These are phyloP conservation scores for Osmanthus fragrans DNA, from an alignment of 257 asterid species.

Conservation along the genomic window DNA sequence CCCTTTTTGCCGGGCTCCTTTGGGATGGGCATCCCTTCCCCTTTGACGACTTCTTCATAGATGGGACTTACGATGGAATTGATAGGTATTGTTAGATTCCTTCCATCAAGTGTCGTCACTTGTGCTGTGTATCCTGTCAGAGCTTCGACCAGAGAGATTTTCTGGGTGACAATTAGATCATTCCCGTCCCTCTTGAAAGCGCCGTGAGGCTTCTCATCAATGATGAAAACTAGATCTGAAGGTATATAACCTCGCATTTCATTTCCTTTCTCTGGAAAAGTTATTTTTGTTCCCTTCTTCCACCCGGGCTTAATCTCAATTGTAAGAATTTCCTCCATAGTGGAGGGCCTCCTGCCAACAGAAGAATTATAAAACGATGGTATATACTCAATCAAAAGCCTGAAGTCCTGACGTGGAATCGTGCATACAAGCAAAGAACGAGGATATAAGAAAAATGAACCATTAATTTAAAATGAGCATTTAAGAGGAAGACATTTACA, in stretches of 20 bases:
- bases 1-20: conserved; percentile 86
- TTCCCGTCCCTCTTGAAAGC: conserved; percentile 84
- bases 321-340: conserved; percentile 69
- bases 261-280: conserved; percentile 90
- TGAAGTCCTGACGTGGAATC: not conserved
- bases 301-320: conserved; percentile 90
- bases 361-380: not conserved
- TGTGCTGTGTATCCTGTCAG: conserved; percentile 74
- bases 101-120: conserved; percentile 73
- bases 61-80: conserved; percentile 62
- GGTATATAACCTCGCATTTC: conserved; percentile 80
- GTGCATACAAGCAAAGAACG: not conserved
- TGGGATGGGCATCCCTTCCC: conserved; percentile 95
- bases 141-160: conserved; percentile 76
- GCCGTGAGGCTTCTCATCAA: conserved; percentile 83
- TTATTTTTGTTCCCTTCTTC: conserved; percentile 95
- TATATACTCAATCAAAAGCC: not conserved
- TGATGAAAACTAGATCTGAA: conserved; percentile 75
- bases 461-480: not conserved
- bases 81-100: conserved; percentile 60
- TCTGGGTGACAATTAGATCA: conserved; percentile 69
- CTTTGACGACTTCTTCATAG: conserved; percentile 76
- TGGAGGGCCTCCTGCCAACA: conserved; percentile 58
- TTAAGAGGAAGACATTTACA: not conserved
- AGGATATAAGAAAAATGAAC: not conserved